Base-by-base conservation (phyloP, 495 filamentous ascomycete genomes). In the Aspergillus sparsus region DNA sequence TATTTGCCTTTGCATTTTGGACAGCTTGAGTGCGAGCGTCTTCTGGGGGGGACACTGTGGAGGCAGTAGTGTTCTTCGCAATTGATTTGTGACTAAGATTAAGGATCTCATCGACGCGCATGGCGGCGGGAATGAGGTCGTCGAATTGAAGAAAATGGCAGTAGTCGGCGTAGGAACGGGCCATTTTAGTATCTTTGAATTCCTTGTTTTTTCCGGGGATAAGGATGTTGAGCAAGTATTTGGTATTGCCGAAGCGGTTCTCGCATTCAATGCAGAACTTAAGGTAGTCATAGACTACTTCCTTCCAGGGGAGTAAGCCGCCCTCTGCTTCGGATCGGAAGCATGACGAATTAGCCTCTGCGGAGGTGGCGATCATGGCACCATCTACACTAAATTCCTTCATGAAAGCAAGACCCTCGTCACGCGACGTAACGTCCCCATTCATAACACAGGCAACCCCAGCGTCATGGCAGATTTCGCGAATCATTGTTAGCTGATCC, bases 391-490 rank as follows among this genome's bases (percentile, higher is more conserved):
- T 88, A 64, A 80, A 96, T 67, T 96, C 87, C 13, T 79, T 49
- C 53, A 90, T 85, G 15, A 98, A 74, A 53, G 79, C 68, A 3
- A 87, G 66, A 2, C 85, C 92, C 50, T 94, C 73, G 36, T 86
- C 84, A 35, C 89, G 80, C 13, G 77, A 81, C 15, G 82, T 83
- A 0, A 98, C 91, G 67, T 98, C 94, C 11, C 94, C 94, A 68
- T 98, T 98, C 87, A 97, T 92, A 11, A 97, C 71, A 66, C 91
- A 94, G 4, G 92, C 90, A 8, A 98, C 90, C 9, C 93, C 92
- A 3, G 85, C 86, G 51, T 91, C 84, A 37, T 82, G 83, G 67
- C 94, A 98, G 6, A 96, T 77, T 12, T 81, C 73, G 0, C 79
- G 86, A 50, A 98, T 78, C 88, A 93, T 93, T 36, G 79, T 78